Percentiles rank a stretch among this genome's conserved stretches.
Evolutionary conservation across 2,329 filamentous ascomycete species (phyloP).

Genomic region (Trichoderma citrinoviride): DNA sequence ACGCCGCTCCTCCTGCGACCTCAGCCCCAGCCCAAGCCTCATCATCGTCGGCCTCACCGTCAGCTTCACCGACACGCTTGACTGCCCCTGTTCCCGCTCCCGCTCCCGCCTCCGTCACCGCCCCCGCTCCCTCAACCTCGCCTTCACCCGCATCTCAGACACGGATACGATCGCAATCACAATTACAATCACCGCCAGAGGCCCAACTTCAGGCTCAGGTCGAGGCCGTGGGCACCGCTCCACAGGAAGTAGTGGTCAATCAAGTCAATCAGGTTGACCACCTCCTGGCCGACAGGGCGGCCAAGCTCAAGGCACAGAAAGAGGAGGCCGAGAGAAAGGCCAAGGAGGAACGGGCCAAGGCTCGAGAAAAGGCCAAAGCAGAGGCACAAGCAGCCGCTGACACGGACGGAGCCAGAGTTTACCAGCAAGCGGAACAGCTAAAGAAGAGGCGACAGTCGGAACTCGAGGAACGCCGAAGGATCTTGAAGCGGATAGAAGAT

Average conservation of each 20-base stretch:
- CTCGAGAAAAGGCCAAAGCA: slow-evolving; percentile 46
- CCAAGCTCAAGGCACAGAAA: slow-evolving; percentile 43
- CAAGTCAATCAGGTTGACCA: slow-evolving; percentile 27
- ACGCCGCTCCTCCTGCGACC: slow-evolving; percentile 24
- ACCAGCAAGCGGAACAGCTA: slow-evolving; percentile 52
- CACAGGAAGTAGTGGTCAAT: no score
- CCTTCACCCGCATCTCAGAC: background rate
- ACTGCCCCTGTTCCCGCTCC: slow-evolving; percentile 6
- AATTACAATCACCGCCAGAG: background rate
- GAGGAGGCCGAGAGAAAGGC: slow-evolving; percentile 46
- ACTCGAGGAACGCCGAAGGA: slow-evolving; percentile 65
- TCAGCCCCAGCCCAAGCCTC: slow-evolving; percentile 21
- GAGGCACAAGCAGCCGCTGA: slow-evolving; percentile 39
- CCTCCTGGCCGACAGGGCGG: slow-evolving; percentile 51
- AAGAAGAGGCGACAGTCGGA: slow-evolving; percentile 65
- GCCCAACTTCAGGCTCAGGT: background rate
- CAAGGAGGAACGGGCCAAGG: slow-evolving; percentile 50
- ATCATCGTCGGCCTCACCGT: slow-evolving; percentile 20
- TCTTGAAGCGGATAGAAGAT: slow-evolving; percentile 72
- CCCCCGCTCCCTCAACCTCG: slow-evolving; percentile 22
- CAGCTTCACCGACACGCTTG: slow-evolving; percentile 1
- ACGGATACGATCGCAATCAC: background rate
- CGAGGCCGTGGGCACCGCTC: background rate
- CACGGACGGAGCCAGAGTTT: slow-evolving; percentile 35
- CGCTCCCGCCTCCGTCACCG: slow-evolving; percentile 2